phyloP scores from a whole-genome alignment of 176 grass and related monocot species.

The Musa schizocarpa region DNA sequence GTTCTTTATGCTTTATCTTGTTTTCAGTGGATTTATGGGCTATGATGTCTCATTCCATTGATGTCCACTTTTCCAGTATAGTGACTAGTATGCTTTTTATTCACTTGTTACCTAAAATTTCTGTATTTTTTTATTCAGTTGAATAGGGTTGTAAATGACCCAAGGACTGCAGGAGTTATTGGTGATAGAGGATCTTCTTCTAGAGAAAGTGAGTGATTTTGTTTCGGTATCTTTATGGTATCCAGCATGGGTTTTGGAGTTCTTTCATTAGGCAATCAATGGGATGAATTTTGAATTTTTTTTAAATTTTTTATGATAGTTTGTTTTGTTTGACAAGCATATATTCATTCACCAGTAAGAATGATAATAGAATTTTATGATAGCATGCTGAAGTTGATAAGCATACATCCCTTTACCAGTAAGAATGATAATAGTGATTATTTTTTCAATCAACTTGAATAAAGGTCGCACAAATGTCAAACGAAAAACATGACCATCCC shows the following conservation, averaged over 20 bases:
- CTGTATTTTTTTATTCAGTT: constrained; percentile 41
- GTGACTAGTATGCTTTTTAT: background rate
- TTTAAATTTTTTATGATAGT: background rate
- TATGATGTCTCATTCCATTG: too few species aligned
- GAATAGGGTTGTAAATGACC: constrained; percentile 71
- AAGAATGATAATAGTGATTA: too few species aligned
- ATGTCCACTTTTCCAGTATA: too few species aligned
- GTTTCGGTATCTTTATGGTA: background rate
- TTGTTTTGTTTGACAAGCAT: background rate
- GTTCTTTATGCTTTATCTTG: too few species aligned
- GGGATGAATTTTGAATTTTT: background rate
- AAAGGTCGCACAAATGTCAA: background rate
- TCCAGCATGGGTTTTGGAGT: background rate
- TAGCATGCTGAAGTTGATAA: too few species aligned
- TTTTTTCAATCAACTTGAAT: too few species aligned
- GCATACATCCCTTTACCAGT: too few species aligned
- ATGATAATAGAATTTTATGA: too few species aligned
- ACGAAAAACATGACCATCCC: background rate
- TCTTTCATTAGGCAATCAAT: background rate
- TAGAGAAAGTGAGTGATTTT: constrained; percentile 76
- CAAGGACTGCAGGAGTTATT: constrained; percentile 78
- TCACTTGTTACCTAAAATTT: background rate
- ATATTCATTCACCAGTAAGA: too few species aligned
- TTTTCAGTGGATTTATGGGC: too few species aligned
- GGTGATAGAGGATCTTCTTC: constrained; percentile 90